These are phyloP conservation scores for Peronospora belbahrii DNA, from an alignment of 352 stramenopile species.

Conservation along the genomic window DNA sequence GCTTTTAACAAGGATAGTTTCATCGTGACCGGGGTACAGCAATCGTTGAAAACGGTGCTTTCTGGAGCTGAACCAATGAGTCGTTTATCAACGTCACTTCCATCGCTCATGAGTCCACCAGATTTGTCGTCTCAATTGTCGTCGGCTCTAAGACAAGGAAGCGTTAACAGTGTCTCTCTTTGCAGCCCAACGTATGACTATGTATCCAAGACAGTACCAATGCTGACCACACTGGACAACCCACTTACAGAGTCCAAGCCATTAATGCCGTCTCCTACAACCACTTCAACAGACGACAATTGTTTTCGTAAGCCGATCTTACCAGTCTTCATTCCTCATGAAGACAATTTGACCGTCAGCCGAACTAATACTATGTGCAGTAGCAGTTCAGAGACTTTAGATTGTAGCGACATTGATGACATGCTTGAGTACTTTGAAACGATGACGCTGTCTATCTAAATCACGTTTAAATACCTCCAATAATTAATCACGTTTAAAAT, in stretches of 20 bases:
- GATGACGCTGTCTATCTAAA: conserved; percentile 52
- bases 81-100: conserved; percentile 10
- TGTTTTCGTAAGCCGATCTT: not conserved
- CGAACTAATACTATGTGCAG: conserved; percentile 15
- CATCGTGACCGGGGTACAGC: not conserved
- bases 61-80: conserved; percentile 15
- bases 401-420: conserved; percentile 52
- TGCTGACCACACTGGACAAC: conserved; percentile 14
- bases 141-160: conserved; percentile 6
- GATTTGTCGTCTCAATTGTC: not conserved
- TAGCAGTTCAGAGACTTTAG: conserved; percentile 27
- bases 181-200: conserved; percentile 13
- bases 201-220: conserved; percentile 15
- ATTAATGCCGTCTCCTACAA: not conserved
- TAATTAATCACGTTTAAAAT: no score
- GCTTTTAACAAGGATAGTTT: conserved; percentile 4
- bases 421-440: conserved; percentile 74
- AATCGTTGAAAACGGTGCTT: conserved; percentile 21
- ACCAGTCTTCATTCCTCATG: not conserved
- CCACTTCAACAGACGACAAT: not conserved
- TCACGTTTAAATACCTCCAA: not conserved
- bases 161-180: not conserved
- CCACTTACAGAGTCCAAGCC: conserved; percentile 2
- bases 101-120: conserved; percentile 11
- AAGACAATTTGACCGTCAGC: conserved; percentile 2